A percentile compares a stretch with the other conserved stretches of the same genome.
Conservation (phyloP, 768 basidiomycete species). For the Leucogyrophana mollusca region DNA sequence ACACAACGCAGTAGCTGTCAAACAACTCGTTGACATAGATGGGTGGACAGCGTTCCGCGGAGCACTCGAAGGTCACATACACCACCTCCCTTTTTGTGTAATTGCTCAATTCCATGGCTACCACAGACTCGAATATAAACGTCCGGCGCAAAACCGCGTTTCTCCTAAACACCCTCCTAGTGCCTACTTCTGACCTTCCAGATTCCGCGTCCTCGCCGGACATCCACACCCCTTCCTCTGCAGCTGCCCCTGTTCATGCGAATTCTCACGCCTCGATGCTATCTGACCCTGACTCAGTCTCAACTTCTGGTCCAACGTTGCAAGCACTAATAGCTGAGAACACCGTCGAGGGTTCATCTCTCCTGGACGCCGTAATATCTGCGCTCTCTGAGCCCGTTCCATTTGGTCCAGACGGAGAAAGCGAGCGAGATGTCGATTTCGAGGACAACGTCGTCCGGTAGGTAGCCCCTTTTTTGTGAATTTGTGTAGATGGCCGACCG, state of each 20-base stretch:
- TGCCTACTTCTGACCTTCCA: slow-evolving; percentile 36
- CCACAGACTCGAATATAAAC: slow-evolving; percentile 68
- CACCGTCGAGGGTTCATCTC: slow-evolving; percentile 28
- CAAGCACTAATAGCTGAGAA: slow-evolving; percentile 41
- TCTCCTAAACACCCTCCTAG: slow-evolving; percentile 69
- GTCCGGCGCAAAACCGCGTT: slow-evolving; percentile 81
- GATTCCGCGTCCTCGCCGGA: slow-evolving; percentile 9
- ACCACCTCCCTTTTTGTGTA: background rate
- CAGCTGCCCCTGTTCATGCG: slow-evolving; percentile 48
- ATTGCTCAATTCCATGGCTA: slow-evolving; percentile 4
- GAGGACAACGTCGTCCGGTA: slow-evolving; percentile 64
- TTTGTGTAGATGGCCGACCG: background rate
- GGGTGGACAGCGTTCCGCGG: slow-evolving; percentile 67
- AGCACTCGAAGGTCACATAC: slow-evolving; percentile 54
- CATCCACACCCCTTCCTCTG: slow-evolving; percentile 20
- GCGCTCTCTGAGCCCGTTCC: slow-evolving; percentile 58
- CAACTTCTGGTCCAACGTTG: slow-evolving; percentile 49
- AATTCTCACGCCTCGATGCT: slow-evolving; percentile 74
- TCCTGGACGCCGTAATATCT: slow-evolving; percentile 51
- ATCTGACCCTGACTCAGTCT: slow-evolving; percentile 47
- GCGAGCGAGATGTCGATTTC: slow-evolving; percentile 57
- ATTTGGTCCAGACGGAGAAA: slow-evolving; percentile 66
- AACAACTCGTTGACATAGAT: slow-evolving; percentile 41
- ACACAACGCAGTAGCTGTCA: slow-evolving; percentile 70
- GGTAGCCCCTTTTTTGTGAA: slow-evolving; percentile 11